These are phyloP conservation scores for Microbotryum scabiosae DNA, from an alignment of 1,284 basidiomycete genomes.

Conservation along the genomic window DNA sequence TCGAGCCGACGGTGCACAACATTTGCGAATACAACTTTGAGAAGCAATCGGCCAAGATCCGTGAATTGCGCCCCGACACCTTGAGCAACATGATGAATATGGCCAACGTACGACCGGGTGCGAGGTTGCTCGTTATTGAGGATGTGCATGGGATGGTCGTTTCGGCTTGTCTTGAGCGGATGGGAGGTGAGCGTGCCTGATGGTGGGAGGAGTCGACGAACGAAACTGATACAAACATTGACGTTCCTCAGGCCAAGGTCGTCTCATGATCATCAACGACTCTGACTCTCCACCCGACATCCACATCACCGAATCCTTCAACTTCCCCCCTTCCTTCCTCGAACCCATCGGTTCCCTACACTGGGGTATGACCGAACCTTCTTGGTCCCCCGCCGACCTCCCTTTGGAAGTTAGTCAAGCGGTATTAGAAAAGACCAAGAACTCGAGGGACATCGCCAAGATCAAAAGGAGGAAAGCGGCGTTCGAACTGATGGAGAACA, in stretches of 20 bases:
- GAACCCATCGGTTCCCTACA: conserved; percentile 60
- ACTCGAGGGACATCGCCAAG: conserved; percentile 60
- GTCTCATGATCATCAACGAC: conserved; percentile 76
- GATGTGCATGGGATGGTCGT: conserved; percentile 79
- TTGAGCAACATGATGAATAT: conserved; percentile 79
- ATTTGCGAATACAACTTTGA: conserved; percentile 80
- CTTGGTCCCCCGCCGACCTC: conserved; percentile 57
- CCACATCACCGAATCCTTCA: conserved; percentile 75
- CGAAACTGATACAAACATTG: conserved; percentile 1
- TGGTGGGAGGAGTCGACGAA: background rate
- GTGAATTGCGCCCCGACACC: conserved; percentile 78
- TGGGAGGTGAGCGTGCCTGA: conserved; percentile 55
- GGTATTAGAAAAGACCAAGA: conserved; percentile 44
- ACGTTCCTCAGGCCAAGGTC: conserved; percentile 57
- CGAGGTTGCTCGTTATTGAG: conserved; percentile 80
- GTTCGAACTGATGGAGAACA: conserved; percentile 52
- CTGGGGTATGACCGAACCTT: conserved; percentile 81
- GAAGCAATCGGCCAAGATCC: conserved; percentile 63
- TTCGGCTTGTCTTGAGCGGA: conserved; percentile 69
- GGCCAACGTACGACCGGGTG: conserved; percentile 75
- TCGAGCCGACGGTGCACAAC: conserved; percentile 80
- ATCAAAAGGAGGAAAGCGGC: conserved; percentile 62
- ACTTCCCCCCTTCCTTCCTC: conserved; percentile 56
- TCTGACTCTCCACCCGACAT: conserved; percentile 86
- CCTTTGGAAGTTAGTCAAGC: conserved; percentile 17